Percentiles rank a stretch among this genome's conserved stretches.
Evolutionary conservation across 2,329 filamentous ascomycete species (phyloP).

Genomic region (Fusarium nurragi): DNA sequence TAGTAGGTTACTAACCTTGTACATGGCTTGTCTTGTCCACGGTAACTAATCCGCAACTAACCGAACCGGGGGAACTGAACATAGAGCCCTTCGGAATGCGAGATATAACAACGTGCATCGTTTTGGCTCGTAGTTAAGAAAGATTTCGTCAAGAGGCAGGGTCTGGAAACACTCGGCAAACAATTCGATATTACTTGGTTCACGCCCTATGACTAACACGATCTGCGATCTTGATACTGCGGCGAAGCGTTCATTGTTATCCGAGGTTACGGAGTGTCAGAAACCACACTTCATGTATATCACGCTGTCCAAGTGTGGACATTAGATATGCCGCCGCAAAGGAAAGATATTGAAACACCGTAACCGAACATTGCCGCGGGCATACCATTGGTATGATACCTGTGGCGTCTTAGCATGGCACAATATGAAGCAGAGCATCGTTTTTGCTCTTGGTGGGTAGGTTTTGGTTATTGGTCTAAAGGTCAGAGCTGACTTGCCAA

Average conservation of each 20-base stretch:
- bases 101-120: conserved; percentile 71
- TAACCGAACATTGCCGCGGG: conserved; percentile 41
- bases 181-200: conserved; percentile 7
- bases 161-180: conserved; percentile 23
- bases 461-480: conserved; percentile 5
- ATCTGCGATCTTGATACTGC: not conserved
- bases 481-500: not conserved
- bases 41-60: conserved; percentile 63
- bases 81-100: conserved; percentile 70
- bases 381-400: conserved; percentile 64
- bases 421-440: not conserved
- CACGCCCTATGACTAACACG: conserved; percentile 27
- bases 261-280: conserved; percentile 24
- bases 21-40: not conserved
- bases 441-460: not conserved
- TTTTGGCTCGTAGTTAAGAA: conserved; percentile 68
- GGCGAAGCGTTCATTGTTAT: conserved; percentile 25
- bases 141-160: conserved; percentile 60
- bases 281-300: conserved; percentile 48
- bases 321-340: conserved; percentile 41
- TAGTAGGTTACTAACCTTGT: not conserved
- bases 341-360: conserved; percentile 12
- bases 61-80: conserved; percentile 68
- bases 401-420: conserved; percentile 53
- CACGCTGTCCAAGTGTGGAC: conserved; percentile 55